Conservation (phyloP, 2,329 filamentous ascomycete genomes). For the Fusarium sp. region DNA sequence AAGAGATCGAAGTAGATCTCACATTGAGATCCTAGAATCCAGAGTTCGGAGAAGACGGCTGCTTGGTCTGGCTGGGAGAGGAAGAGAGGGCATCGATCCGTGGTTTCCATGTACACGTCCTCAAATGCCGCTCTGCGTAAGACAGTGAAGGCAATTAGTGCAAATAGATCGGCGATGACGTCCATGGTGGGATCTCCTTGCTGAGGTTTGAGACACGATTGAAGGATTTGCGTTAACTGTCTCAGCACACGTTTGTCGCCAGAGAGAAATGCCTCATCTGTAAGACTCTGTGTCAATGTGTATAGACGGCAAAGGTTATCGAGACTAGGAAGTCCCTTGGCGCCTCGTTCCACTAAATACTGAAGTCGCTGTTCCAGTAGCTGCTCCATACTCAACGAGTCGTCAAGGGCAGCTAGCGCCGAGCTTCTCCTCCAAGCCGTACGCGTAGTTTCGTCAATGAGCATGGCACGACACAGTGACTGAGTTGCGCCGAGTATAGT, state of each 20-base stretch:
- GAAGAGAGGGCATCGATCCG: constrained; percentile 36
- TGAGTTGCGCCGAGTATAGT: constrained; percentile 9
- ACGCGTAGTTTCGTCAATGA: constrained; percentile 2
- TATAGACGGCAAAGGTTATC: neutral
- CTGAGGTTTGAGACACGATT: neutral
- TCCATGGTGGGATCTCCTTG: constrained; percentile 2
- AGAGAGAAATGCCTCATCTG: neutral
- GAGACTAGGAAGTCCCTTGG: neutral
- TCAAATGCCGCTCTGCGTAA: constrained; percentile 31
- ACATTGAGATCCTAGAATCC: constrained; percentile 37
- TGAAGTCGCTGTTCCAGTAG: neutral
- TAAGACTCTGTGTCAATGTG: neutral
- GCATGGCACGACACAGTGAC: constrained; percentile 14
- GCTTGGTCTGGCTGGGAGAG: constrained; percentile 36
- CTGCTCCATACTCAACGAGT: neutral
- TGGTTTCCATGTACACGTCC: constrained; percentile 35
- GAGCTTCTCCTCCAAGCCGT: neutral
- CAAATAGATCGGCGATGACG: constrained; percentile 30
- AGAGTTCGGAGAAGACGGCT: constrained; percentile 38
- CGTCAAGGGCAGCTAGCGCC: neutral
- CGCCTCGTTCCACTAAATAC: neutral
- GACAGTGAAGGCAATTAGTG: constrained; percentile 29
- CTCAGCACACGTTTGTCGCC: neutral
- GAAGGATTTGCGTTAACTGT: neutral
- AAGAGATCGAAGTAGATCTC: constrained; percentile 37